Conservation (phyloP, 306 rosid species). For the Carpinus fangiana region DNA sequence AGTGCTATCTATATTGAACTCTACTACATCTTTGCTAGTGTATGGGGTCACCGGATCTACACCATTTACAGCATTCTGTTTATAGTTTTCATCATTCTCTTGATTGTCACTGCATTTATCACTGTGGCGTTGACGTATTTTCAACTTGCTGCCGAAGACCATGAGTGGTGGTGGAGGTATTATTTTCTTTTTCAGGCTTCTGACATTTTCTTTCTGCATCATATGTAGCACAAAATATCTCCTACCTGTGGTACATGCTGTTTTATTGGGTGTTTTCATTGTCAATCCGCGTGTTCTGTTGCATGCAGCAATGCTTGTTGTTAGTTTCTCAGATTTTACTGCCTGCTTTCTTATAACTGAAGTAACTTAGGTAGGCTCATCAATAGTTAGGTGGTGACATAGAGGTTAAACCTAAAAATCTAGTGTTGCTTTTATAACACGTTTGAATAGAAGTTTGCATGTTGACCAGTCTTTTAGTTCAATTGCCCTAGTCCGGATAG, state of each 20-base stretch:
- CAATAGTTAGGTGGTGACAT: background rate
- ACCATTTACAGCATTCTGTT: constrained; percentile 45
- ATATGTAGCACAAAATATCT: background rate
- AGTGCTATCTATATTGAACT: constrained; percentile 51
- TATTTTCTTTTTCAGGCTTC: background rate
- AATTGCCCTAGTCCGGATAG: background rate
- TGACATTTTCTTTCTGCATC: background rate
- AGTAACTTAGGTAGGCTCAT: background rate
- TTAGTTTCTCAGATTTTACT: background rate
- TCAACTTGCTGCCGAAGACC: constrained; percentile 61
- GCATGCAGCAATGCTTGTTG: background rate
- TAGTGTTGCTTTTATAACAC: background rate
- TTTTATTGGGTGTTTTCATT: background rate
- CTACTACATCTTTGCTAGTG: constrained; percentile 48
- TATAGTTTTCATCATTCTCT: constrained; percentile 51
- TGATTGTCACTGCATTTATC: constrained; percentile 55
- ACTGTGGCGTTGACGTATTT: constrained; percentile 56
- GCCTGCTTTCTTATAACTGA: background rate
- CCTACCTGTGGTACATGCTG: background rate
- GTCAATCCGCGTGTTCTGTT: background rate
- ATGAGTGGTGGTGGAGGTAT: constrained; percentile 69
- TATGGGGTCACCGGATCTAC: constrained; percentile 53
- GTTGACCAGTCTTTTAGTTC: background rate
- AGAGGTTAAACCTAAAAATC: background rate
- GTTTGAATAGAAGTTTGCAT: background rate